Evolutionary conservation across 2,329 filamentous ascomycete species (phyloP), one percentile per base, ranked within the genome.

Genomic region (Zelopaecilomyces penicillatus): DNA sequence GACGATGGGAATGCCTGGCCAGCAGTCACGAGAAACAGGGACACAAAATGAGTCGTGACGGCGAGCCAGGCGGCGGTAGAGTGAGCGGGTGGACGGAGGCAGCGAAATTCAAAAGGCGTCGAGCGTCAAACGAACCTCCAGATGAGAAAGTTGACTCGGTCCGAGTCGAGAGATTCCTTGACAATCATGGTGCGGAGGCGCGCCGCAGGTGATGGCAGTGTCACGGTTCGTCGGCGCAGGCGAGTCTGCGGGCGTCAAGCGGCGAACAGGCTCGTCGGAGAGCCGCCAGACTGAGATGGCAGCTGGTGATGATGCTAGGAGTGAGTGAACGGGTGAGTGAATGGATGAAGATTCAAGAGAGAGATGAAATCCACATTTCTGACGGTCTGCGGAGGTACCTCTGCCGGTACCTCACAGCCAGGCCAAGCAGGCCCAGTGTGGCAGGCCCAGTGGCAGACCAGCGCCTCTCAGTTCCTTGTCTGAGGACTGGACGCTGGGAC

Each of bases 111-210:
- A 26, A 27, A 48, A 40, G 29, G 58, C 19, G 19, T 19, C 19
- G 19, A 19, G 19, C 19, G 19, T 19, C 19, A 19, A 19, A 75
- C 79, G 65, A 72, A 83, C 80, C 78, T 81, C 80, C 80, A 83
- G 62, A 83, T 73, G 64, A 83, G 73, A 72, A 78, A 83, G 70
- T 83, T 83, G 73, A 83, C 70, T 70, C 76, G 73, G 65, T 83
- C 74, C 54, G 77, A 81, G 72, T 81, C 75, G 58, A 83, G 71
- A 60, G 72, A 71, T 68, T 80, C 76, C 69, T 79, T 80, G 58
- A 56, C 54, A 54, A 65, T 63, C 75, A 79, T 80, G 57, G 56
- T 59, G 51, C 52, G 52, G 54, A 52, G 48, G 42, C 50, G 58
- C 58, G 58, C 58, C 61, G 54, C 52, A 55, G 52, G 53, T 57